Conservation (phyloP, 2,329 filamentous ascomycete genomes). For the Colletotrichum orchidophilum region DNA sequence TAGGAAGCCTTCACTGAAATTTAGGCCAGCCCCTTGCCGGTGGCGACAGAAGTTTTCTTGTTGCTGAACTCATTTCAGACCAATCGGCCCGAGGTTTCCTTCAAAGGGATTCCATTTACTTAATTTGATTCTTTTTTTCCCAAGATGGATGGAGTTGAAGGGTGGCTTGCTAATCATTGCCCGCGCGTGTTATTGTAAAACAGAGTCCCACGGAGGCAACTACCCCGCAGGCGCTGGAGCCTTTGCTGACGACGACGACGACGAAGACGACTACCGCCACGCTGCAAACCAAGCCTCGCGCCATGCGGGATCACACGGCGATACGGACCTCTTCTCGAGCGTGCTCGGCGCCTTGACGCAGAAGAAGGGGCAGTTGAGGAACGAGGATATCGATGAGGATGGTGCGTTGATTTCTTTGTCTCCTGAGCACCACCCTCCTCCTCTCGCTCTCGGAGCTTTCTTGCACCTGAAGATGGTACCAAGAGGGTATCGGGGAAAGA, state of each 20-base stretch:
- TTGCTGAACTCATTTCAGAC: not conserved
- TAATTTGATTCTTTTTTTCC: not conserved
- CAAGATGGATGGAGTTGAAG: not conserved
- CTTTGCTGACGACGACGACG: constrained; percentile 49
- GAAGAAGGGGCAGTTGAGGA: constrained; percentile 58
- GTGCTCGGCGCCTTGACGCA: constrained; percentile 58
- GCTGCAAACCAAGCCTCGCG: constrained; percentile 59
- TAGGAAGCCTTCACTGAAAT: not conserved
- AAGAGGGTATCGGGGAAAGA: not conserved
- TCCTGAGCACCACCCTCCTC: not conserved
- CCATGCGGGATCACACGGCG: constrained; percentile 56
- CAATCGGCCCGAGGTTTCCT: not conserved
- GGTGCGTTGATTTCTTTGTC: constrained; percentile 45
- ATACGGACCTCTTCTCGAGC: constrained; percentile 58
- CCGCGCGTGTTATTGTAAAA: not conserved
- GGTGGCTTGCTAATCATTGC: not conserved
- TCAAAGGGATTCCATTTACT: not conserved
- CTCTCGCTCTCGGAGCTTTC: not conserved
- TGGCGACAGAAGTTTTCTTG: constrained; percentile 40
- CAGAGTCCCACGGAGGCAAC: constrained; percentile 45
- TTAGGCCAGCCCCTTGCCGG: constrained; percentile 32
- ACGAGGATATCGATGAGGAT: constrained; percentile 60
- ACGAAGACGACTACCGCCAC: constrained; percentile 58
- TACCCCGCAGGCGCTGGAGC: constrained; percentile 46
- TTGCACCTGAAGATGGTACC: not conserved